Evolutionary conservation across 148 eudicot genomes (phyloP), one percentile per base, ranked within the genome.

Genomic region (Rhododendron williamsianum): DNA sequence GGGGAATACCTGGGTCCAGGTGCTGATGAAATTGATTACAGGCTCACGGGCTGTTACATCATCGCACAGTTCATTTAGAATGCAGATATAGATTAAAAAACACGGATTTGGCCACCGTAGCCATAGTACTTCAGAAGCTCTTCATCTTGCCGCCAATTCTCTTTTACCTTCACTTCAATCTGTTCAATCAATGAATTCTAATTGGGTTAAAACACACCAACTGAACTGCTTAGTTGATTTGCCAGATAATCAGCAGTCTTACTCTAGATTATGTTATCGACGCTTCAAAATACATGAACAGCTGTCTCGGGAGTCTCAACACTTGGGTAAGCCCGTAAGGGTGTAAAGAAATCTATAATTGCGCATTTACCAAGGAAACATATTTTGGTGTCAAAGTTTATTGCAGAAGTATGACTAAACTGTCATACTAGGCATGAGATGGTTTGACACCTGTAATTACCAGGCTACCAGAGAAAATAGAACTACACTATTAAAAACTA

Each of bases 81-180:
- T 45, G 30, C 84, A 60, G 7, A 43, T 33, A 48, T 12, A 38
- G 16, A 71, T 84, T 90, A 96, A 7, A 91, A 81, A 73, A 90
- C 93, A 72, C 85, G 92, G 63, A 96, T 94, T 73, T 91, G 89
- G 35, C 98, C 99, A 9, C 98, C 98, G 83, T 97, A 95, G 73
- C 98, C 99, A 78, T 93, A 95, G 88, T 83, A 76, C 86, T 93
- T 94, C 72, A 97, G 90, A 76, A 97, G 94, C 65, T 91, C 96
- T 91, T 95, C 99, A 83, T 97, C 94, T 89, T 97, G 95, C 90
- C 99, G 88, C 99, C 98, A 97, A 86, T 97, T 95, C 80, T 95
- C 98, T 89, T 93, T 94, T 45, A 95, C 92, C 91, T 94, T 95
- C 78, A 97, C 96, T 89, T 95, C 98, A 83, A 95, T 89, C 98